Percentiles rank a stretch among this genome's conserved stretches.
phyloP scores from a whole-genome alignment of 148 eudicot species.

The Silene conica region DNA sequence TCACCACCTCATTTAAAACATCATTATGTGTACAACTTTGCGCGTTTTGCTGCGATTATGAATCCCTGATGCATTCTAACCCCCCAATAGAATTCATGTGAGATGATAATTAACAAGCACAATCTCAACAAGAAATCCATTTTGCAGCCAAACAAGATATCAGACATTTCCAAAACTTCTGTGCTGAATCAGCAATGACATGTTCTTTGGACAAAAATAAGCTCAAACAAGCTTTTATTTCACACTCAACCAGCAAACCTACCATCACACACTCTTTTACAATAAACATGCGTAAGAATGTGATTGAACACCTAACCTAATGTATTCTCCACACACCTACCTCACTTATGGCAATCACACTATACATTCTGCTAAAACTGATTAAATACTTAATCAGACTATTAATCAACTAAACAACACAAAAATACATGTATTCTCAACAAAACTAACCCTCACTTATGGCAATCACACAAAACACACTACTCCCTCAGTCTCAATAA shows the following conservation, averaged over 20 bases:
- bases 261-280: neutral
- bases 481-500: too few relatives aligned
- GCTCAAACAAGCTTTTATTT: neutral
- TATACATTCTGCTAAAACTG: neutral
- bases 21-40: neutral
- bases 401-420: constrained; percentile 6
- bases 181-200: neutral
- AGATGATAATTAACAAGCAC: neutral
- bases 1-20: neutral
- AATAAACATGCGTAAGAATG: neutral
- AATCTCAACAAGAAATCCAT: neutral
- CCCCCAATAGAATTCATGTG: neutral
- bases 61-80: too few relatives aligned
- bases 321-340: neutral
- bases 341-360: neutral
- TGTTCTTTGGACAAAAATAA: neutral
- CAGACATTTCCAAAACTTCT: neutral
- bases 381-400: neutral
- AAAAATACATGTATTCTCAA: neutral
- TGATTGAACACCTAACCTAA: neutral
- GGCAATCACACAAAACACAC: neutral
- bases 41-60: neutral
- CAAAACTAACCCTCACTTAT: neutral
- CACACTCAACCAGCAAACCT: neutral
- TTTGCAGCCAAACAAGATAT: neutral